Percentiles rank a stretch among this genome's conserved stretches.
Evolutionary conservation across 108 stramenopile genomes (phyloP).

Genomic region (Conticribra weissflogii): DNA sequence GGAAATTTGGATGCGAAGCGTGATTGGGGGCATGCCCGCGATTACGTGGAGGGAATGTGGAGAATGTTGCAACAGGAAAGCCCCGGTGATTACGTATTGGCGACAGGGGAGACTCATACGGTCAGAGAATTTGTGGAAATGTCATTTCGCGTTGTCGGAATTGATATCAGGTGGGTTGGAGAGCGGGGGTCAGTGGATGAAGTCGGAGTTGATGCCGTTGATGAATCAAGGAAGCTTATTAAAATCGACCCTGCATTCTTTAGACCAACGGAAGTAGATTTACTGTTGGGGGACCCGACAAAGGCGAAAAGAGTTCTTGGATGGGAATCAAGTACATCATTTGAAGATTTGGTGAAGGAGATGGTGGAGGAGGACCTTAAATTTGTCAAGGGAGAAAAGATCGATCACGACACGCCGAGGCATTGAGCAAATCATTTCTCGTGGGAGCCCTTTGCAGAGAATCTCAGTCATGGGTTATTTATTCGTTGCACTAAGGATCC

Average conservation of each 20-base stretch:
- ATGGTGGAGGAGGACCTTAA: slow-evolving; percentile 94
- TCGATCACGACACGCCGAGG: slow-evolving; percentile 50
- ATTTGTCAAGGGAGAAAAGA: slow-evolving; percentile 73
- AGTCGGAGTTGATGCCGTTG: slow-evolving; percentile 88
- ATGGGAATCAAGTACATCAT: slow-evolving; percentile 85
- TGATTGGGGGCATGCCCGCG: slow-evolving; percentile 99
- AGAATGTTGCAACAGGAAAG: slow-evolving; percentile 96
- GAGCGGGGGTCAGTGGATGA: slow-evolving; percentile 91
- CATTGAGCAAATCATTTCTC: slow-evolving; percentile 38
- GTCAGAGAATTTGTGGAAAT: slow-evolving; percentile 98
- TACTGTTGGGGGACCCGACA: slow-evolving; percentile 94
- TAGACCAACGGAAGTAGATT: slow-evolving; percentile 99
- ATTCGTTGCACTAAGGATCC: too few relatives aligned
- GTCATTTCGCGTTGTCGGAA: slow-evolving; percentile 86
- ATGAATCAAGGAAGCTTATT: slow-evolving; percentile 87
- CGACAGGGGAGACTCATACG: slow-evolving; percentile 97
- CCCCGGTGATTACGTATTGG: slow-evolving; percentile 97
- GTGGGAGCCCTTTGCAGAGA: too few relatives aligned
- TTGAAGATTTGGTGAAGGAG: slow-evolving; percentile 90
- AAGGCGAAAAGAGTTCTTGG: slow-evolving; percentile 94
- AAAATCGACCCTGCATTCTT: slow-evolving; percentile 95
- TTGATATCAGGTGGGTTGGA: slow-evolving; percentile 91
- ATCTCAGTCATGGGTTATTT: too few relatives aligned
- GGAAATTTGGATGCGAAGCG: slow-evolving; percentile 99
- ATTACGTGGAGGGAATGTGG: slow-evolving; percentile 99